A percentile compares a stretch with the other conserved stretches of the same genome.
phyloP scores from a whole-genome alignment of 2,329 filamentous ascomycete species.

The Cladosporium austrohemisphaericum region DNA sequence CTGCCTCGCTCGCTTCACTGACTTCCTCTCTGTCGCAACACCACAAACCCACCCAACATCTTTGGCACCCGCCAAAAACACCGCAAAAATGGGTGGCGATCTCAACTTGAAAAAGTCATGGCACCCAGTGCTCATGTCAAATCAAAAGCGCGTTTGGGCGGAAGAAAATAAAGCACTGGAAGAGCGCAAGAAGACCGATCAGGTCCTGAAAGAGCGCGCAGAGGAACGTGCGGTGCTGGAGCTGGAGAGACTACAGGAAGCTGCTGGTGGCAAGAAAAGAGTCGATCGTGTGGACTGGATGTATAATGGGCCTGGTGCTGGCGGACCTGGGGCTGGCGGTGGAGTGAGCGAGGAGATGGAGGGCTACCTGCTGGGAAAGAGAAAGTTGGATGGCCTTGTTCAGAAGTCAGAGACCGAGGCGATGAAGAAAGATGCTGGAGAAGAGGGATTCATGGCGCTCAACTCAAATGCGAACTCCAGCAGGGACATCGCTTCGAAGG shows the following conservation, averaged over 20 bases:
- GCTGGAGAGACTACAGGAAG: constrained; percentile 83
- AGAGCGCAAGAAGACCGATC: constrained; percentile 89
- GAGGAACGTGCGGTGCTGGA: constrained; percentile 92
- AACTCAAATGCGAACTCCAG: constrained; percentile 62
- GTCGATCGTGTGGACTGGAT: constrained; percentile 93
- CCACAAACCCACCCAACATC: background rate
- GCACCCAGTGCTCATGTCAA: constrained; percentile 86
- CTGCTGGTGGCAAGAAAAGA: constrained; percentile 75
- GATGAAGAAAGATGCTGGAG: constrained; percentile 62
- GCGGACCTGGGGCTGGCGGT: constrained; percentile 64
- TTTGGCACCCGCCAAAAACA: constrained; percentile 7
- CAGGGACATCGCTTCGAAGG: constrained; percentile 78
- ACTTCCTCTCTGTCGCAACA: constrained; percentile 11
- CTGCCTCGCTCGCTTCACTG: too few relatives aligned
- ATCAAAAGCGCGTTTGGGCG: constrained; percentile 85
- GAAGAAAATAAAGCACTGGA: constrained; percentile 89
- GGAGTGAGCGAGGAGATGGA: constrained; percentile 77
- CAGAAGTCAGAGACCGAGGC: constrained; percentile 78
- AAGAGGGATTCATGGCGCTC: constrained; percentile 55
- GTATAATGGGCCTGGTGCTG: constrained; percentile 82
- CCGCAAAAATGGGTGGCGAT: constrained; percentile 79
- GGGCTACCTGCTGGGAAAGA: constrained; percentile 86
- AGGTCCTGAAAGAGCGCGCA: constrained; percentile 86
- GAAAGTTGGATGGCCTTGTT: constrained; percentile 81
- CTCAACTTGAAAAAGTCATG: constrained; percentile 90